phyloP scores from a whole-genome alignment of 2,329 filamentous ascomycete species.

The Didymella exigua region DNA sequence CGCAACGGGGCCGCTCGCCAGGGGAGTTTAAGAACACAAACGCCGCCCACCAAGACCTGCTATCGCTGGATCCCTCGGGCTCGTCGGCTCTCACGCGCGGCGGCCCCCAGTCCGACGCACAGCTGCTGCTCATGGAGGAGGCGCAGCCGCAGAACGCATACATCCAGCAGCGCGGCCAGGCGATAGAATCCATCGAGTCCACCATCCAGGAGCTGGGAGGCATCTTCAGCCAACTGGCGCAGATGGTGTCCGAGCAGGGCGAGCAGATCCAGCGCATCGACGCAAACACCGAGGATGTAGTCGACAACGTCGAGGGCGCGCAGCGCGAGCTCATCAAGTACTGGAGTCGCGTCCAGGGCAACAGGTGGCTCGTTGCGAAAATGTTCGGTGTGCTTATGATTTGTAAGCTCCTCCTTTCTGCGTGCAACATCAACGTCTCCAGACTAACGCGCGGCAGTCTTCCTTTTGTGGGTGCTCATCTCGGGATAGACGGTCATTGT shows the following conservation, averaged over 20 bases:
- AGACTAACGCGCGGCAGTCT: slow-evolving; percentile 28
- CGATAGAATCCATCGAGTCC: slow-evolving; percentile 94
- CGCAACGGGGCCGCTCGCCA: slow-evolving; percentile 65
- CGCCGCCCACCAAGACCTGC: slow-evolving; percentile 65
- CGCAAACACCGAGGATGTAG: slow-evolving; percentile 95
- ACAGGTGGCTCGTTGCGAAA: slow-evolving; percentile 88
- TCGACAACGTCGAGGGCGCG: slow-evolving; percentile 97
- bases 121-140: slow-evolving; percentile 87
- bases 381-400: slow-evolving; percentile 94
- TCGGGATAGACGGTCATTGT: slow-evolving; percentile 52
- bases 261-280: slow-evolving; percentile 98
- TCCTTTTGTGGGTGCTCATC: slow-evolving; percentile 70
- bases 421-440: too few species aligned
- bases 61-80: slow-evolving; percentile 77
- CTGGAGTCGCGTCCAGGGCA: slow-evolving; percentile 91
- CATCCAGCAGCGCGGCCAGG: slow-evolving; percentile 90
- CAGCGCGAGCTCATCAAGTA: slow-evolving; percentile 96
- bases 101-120: slow-evolving; percentile 74
- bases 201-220: slow-evolving; percentile 91
- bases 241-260: slow-evolving; percentile 96
- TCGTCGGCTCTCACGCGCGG: slow-evolving; percentile 52
- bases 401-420: slow-evolving; percentile 57
- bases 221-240: slow-evolving; percentile 91
- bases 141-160: slow-evolving; percentile 85
- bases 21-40: slow-evolving; percentile 54